Conservation (phyloP, 805 yeast genomes). For the Torulaspora gathmanii region DNA sequence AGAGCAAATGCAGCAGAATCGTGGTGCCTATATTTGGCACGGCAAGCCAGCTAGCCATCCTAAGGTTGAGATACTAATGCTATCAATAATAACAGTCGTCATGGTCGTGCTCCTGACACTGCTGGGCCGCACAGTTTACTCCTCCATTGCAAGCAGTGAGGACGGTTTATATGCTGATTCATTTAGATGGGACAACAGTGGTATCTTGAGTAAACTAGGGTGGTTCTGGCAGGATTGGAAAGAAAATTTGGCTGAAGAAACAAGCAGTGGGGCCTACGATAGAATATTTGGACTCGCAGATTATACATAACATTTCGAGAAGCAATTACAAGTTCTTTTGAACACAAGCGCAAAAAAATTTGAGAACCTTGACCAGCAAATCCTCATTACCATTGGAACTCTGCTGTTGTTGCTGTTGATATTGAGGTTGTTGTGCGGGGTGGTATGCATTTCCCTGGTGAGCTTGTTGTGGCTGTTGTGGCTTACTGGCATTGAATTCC, state of each 20-base stretch:
- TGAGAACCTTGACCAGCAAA: conserved; percentile 27
- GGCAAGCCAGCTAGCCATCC: background rate
- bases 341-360: conserved; percentile 35
- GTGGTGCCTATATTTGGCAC: conserved; percentile 5
- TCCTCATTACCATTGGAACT: conserved; percentile 17
- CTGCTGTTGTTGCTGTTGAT: conserved; percentile 33
- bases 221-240: conserved; percentile 23
- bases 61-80: background rate
- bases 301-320: background rate
- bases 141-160: background rate
- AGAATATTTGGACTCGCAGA: conserved; percentile 20
- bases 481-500: conserved; percentile 11
- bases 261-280: conserved; percentile 19
- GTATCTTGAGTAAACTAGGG: conserved; percentile 17
- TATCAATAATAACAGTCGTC: background rate
- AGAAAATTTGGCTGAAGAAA: conserved; percentile 1
- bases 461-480: conserved; percentile 20
- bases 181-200: conserved; percentile 27
- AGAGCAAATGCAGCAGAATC: conserved; percentile 17
- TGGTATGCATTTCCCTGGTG: conserved; percentile 20
- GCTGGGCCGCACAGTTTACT: background rate
- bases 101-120: background rate
- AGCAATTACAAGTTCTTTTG: conserved; percentile 8
- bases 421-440: conserved; percentile 27
- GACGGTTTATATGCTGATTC: conserved; percentile 2